Evolutionary conservation across 805 yeast species (phyloP).

Genomic region (Helenozyma rhizophorensis): DNA sequence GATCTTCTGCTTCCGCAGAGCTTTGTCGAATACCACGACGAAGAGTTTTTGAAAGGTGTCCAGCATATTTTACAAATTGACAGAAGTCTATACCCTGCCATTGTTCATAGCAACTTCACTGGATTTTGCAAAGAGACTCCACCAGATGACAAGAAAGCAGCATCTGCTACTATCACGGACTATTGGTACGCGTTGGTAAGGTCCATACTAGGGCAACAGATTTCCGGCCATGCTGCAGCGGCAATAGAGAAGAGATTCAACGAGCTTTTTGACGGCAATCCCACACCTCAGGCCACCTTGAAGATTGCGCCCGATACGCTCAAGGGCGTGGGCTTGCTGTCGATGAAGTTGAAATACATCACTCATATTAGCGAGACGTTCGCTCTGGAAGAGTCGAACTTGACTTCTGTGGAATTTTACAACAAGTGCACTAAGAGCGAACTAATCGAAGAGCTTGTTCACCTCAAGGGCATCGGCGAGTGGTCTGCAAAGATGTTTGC

Average conservation of each 20-base stretch:
- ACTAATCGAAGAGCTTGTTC: conserved; percentile 44
- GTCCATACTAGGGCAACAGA: conserved; percentile 64
- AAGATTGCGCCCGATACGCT: conserved; percentile 43
- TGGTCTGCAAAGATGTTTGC: conserved; percentile 93
- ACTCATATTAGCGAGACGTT: conserved; percentile 52
- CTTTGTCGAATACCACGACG: conserved; percentile 27
- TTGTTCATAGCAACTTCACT: conserved; percentile 26
- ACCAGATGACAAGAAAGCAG: conserved; percentile 1
- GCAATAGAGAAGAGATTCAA: conserved; percentile 52
- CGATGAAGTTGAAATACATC: conserved; percentile 61
- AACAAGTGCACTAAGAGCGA: conserved; percentile 36
- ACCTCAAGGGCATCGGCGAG: conserved; percentile 67
- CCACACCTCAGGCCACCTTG: conserved; percentile 49
- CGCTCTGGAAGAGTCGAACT: conserved; percentile 30
- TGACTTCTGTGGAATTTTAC: conserved; percentile 35
- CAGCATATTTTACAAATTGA: conserved; percentile 27
- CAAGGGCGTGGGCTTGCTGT: conserved; percentile 64
- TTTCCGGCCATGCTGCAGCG: conserved; percentile 75
- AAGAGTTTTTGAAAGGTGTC: conserved; percentile 31
- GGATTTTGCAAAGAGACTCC: conserved; percentile 13
- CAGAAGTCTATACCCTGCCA: conserved; percentile 30
- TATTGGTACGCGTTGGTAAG: conserved; percentile 37
- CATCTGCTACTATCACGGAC: conserved; percentile 16
- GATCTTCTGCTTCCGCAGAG: conserved; percentile 22
- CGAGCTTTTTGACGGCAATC: conserved; percentile 33